A percentile compares a stretch with the other conserved stretches of the same genome.
These are phyloP conservation scores for Boletus bicolor DNA, from an alignment of 768 basidiomycete genomes.

Conservation along the genomic window DNA sequence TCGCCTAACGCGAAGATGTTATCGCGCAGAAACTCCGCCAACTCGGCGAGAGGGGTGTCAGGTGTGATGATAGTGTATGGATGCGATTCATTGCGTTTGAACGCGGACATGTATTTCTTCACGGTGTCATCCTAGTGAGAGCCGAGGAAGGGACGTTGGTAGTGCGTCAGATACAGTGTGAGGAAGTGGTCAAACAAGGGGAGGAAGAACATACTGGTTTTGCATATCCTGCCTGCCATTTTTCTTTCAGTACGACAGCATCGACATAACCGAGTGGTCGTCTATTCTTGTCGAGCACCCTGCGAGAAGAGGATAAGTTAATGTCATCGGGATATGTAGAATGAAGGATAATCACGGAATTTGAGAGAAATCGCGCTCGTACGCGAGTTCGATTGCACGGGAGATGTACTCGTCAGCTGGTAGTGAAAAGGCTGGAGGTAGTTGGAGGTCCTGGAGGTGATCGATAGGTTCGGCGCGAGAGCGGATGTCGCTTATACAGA, in stretches of 20 bases:
- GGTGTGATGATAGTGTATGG: constrained; percentile 84
- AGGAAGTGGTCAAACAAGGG: background rate
- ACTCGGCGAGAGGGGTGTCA: constrained; percentile 68
- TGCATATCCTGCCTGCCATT: constrained; percentile 73
- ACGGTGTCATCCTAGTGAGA: constrained; percentile 64
- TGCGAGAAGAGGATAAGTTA: constrained; percentile 28
- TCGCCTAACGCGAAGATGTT: constrained; percentile 77
- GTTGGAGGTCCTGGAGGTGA: constrained; percentile 53
- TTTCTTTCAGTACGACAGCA: constrained; percentile 66
- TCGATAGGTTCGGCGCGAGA: background rate
- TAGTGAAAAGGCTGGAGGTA: constrained; percentile 85
- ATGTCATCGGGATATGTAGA: background rate
- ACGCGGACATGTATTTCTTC: constrained; percentile 65
- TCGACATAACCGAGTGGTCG: constrained; percentile 85
- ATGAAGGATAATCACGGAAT: constrained; percentile 61
- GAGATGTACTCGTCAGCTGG: constrained; percentile 68
- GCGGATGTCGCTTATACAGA: background rate
- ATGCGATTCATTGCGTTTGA: constrained; percentile 59
- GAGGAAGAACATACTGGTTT: constrained; percentile 52
- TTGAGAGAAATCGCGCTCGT: constrained; percentile 92
- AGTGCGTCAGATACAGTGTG: background rate
- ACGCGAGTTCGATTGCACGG: constrained; percentile 80
- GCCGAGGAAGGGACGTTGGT: background rate
- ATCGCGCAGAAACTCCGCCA: constrained; percentile 72
- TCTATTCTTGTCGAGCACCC: constrained; percentile 70